Percentiles rank a stretch among this genome's conserved stretches.
Evolutionary conservation across 106 monocot genomes (phyloP).

Genomic region (Acorus calamus): DNA sequence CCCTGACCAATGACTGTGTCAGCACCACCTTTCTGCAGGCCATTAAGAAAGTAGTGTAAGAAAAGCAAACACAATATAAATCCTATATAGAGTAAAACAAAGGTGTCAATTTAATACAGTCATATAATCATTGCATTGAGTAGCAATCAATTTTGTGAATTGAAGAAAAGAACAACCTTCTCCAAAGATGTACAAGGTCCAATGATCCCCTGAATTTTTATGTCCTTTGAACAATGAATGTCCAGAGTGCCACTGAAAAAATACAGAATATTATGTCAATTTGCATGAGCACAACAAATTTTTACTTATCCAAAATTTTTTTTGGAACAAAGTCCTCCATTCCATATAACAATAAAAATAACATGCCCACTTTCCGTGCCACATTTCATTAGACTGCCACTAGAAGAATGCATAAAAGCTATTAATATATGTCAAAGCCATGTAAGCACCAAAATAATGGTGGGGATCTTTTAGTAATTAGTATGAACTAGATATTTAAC

Average conservation of each 20-base stretch:
- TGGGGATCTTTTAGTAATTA: too few species aligned
- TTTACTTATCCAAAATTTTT: not conserved
- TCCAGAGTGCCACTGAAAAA: conserved; percentile 76
- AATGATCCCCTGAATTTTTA: conserved; percentile 92
- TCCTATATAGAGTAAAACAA: too few species aligned
- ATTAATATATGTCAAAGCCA: too few species aligned
- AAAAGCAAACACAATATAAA: not conserved
- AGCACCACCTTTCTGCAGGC: conserved; percentile 82
- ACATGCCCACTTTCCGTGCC: too few species aligned
- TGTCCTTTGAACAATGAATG: conserved; percentile 93
- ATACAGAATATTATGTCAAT: not conserved
- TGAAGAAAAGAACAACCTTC: conserved; percentile 41
- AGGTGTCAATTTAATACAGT: not conserved
- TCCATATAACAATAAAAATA: too few species aligned
- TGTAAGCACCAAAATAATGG: not conserved
- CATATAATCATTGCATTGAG: not conserved
- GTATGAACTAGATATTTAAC: too few species aligned
- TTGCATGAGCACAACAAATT: not conserved
- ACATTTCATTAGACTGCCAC: too few species aligned
- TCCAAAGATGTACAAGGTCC: conserved; percentile 98
- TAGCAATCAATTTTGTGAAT: not conserved
- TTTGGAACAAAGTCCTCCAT: not conserved
- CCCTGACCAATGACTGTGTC: conserved; percentile 86
- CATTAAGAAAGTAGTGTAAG: not conserved
- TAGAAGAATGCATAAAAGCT: too few species aligned